These are phyloP conservation scores for Pistacia vera DNA, from an alignment of 345 rosid species.

Conservation along the genomic window DNA sequence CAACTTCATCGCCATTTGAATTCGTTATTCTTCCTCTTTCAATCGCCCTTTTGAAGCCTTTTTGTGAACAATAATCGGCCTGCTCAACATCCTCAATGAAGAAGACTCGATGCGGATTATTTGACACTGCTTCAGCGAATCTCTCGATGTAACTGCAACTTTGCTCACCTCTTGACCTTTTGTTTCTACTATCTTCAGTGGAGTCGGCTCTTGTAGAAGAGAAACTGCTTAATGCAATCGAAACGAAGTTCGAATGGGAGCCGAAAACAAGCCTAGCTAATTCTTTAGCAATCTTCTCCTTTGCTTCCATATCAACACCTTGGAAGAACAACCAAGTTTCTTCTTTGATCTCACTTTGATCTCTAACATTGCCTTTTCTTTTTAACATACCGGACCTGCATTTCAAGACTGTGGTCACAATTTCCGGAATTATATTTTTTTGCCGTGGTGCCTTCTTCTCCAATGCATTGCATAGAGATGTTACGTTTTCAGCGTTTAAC, in stretches of 20 bases:
- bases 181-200: slow-evolving; percentile 57
- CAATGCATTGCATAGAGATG: slow-evolving; percentile 57
- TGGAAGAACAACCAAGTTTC: slow-evolving; percentile 86
- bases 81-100: slow-evolving; percentile 76
- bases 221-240: slow-evolving; percentile 60
- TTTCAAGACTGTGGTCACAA: slow-evolving; percentile 56
- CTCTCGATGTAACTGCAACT: slow-evolving; percentile 61
- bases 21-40: slow-evolving; percentile 62
- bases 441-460: slow-evolving; percentile 77
- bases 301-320: slow-evolving; percentile 67
- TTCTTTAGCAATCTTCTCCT: slow-evolving; percentile 74
- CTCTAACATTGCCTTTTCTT: slow-evolving; percentile 36
- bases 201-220: slow-evolving; percentile 63
- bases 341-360: slow-evolving; percentile 40
- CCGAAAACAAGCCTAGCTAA: slow-evolving; percentile 69
- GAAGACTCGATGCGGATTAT: slow-evolving; percentile 74
- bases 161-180: slow-evolving; percentile 64
- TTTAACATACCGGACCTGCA: slow-evolving; percentile 69
- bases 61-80: slow-evolving; percentile 63
- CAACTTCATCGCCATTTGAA: slow-evolving; percentile 49
- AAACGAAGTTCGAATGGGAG: slow-evolving; percentile 42
- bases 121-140: slow-evolving; percentile 60
- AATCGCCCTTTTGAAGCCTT: slow-evolving; percentile 70
- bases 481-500: slow-evolving; percentile 51
- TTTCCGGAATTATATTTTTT: slow-evolving; percentile 55